Evolutionary conservation across 345 rosid genomes (phyloP).

Genomic region (Gossypium mustelinum): DNA sequence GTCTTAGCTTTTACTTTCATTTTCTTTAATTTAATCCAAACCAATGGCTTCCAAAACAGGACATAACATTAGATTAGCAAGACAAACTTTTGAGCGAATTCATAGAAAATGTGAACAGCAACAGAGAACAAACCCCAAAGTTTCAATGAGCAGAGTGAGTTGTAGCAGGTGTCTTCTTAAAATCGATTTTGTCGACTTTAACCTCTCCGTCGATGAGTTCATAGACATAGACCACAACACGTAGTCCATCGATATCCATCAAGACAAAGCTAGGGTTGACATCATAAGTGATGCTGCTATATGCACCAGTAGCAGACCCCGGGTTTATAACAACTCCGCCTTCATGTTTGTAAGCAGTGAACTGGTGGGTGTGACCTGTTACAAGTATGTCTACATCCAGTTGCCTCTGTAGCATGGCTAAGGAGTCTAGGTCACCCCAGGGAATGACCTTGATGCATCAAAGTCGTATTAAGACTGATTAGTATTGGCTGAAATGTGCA

Average conservation of each 20-base stretch:
- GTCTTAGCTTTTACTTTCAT: background rate
- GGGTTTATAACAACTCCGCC: conserved; percentile 96
- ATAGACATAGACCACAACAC: conserved; percentile 89
- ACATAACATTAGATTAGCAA: background rate
- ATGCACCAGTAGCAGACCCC: conserved; percentile 93
- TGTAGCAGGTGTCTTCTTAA: conserved; percentile 65
- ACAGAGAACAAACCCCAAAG: background rate
- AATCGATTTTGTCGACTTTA: conserved; percentile 94
- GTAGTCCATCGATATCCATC: conserved; percentile 94
- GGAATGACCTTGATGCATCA: conserved; percentile 63
- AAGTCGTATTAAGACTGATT: background rate
- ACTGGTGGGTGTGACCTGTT: conserved; percentile 95
- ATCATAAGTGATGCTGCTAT: conserved; percentile 81
- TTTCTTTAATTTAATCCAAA: no score
- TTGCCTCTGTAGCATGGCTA: conserved; percentile 92
- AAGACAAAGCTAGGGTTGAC: conserved; percentile 92
- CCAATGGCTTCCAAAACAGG: background rate
- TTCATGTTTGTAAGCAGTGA: conserved; percentile 94
- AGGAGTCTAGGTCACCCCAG: conserved; percentile 94
- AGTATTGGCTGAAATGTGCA: background rate
- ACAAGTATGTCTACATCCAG: conserved; percentile 92
- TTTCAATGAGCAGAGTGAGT: conserved; percentile 49
- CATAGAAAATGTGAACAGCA: background rate
- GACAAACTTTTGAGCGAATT: background rate
- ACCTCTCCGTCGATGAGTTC: conserved; percentile 95